Evolutionary conservation across 371 early-diverging fungal species (phyloP).

Genomic region (Basidiobolus meristosporus): DNA sequence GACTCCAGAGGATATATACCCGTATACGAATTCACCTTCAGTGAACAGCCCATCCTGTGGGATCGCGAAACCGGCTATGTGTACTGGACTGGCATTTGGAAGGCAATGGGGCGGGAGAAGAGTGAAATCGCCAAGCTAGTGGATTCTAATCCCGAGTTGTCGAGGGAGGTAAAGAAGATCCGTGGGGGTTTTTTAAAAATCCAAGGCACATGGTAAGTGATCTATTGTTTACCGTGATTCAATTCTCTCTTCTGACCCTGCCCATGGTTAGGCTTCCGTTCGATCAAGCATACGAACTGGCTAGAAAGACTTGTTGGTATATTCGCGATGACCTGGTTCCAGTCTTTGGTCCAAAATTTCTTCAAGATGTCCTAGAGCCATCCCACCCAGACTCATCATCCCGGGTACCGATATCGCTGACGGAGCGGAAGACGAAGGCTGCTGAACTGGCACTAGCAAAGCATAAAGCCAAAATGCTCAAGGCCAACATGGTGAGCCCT

Average conservation of each 20-base stretch:
- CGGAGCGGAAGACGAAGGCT: slow-evolving; percentile 4
- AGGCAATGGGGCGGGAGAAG: slow-evolving; percentile 43
- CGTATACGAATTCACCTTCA: slow-evolving; percentile 42
- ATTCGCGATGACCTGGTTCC: slow-evolving; percentile 32
- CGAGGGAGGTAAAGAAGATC: slow-evolving; percentile 27
- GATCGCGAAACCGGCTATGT: slow-evolving; percentile 47
- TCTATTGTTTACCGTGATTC: no score
- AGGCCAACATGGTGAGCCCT: slow-evolving; percentile 4
- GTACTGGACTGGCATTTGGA: slow-evolving; percentile 58
- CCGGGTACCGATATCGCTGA: slow-evolving; percentile 8
- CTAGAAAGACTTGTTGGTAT: slow-evolving; percentile 27
- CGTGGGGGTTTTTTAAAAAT: slow-evolving; percentile 50
- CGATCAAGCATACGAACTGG: slow-evolving; percentile 27
- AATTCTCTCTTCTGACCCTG: no score
- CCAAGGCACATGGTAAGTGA: slow-evolving; percentile 59
- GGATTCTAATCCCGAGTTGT: slow-evolving; percentile 37
- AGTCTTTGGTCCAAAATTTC: slow-evolving; percentile 34
- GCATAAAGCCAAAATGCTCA: no score
- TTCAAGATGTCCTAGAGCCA: slow-evolving; percentile 24
- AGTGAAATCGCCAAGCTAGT: slow-evolving; percentile 46
- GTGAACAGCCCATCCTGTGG: slow-evolving; percentile 47
- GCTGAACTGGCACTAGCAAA: slow-evolving; percentile 3
- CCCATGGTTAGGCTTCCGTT: no score
- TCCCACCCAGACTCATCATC: slow-evolving; percentile 15
- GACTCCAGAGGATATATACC: slow-evolving; percentile 47